Evolutionary conservation across 306 rosid genomes (phyloP), one percentile per base, ranked within the genome.

Genomic region (Senna siamea): DNA sequence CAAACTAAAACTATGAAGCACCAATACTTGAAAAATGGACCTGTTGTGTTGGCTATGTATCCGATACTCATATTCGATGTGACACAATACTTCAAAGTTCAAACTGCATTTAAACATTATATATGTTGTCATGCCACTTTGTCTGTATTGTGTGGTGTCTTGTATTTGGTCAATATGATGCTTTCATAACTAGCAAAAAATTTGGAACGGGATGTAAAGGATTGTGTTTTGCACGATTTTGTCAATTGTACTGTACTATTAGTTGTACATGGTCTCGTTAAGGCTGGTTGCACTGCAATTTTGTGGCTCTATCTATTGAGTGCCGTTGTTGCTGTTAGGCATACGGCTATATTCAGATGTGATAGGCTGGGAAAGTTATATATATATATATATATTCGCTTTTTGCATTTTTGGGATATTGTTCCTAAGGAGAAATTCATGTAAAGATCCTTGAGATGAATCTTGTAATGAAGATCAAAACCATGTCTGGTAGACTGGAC

Each of bases 1-100:
- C 85, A 38, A 88, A 64, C 72, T 85, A 86, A 84, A 60, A 15
- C 4, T 41, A 35, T n/a, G 28, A 17, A 35, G 26, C 9, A 38
- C 43, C 7, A 20, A 17, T n/a, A 0, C 10, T n/a, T 35, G n/a
- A 17, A 44, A 44, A 41, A 35, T 8, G 47, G 47, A 60, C 14
- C 15, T 35, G 5, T 46, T 14, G 18, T 46, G 20, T 43, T 22
- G 15, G 7, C 14, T 15, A 2, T 5, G 6, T 6, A 14, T 14
- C 14, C 11, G 8, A 14, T 10, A 15, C 12, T n/a, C 3, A 12
- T 17, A 35, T 18, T 17, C 8, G 35, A 35, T 35, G 17, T 11
- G 15, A 18, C 13, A n/a, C 11, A 4, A 9, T 43, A 60, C 47
- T 60, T 32, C 9, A 59, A 46, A 60, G 28, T 60, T 32, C 9